phyloP scores from a whole-genome alignment of 2,329 filamentous ascomycete genomes.

The Calonectria hawksworthii region DNA sequence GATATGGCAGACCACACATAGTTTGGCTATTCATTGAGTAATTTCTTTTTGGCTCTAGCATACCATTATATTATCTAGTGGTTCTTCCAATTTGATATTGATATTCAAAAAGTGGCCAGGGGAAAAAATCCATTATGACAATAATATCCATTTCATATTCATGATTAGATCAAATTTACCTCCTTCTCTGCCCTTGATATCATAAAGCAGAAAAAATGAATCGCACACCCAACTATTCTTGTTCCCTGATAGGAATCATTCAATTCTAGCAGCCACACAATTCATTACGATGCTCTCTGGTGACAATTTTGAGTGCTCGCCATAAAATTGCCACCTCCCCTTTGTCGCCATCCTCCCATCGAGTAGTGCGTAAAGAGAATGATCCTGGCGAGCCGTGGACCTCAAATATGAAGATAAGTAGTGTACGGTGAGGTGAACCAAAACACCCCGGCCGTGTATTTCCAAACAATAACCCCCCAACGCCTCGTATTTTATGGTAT shows the following conservation, averaged over 20 bases:
- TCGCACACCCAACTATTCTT: background rate
- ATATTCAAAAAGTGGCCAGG: background rate
- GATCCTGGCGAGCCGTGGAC: background rate
- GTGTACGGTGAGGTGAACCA: background rate
- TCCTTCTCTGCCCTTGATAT: too few species aligned
- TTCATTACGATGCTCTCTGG: background rate
- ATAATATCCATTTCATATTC: background rate
- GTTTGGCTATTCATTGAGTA: too few species aligned
- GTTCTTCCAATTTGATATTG: background rate
- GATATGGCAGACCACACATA: too few species aligned
- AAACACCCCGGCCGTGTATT: constrained; percentile 4
- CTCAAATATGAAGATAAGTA: background rate
- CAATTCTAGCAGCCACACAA: background rate
- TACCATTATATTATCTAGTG: too few species aligned
- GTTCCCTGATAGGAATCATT: background rate
- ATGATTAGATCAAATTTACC: background rate
- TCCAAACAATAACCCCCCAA: constrained; percentile 30
- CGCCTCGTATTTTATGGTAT: constrained; percentile 50
- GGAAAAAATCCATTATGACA: background rate
- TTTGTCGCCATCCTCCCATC: background rate
- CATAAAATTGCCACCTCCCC: background rate
- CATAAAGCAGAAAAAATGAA: background rate
- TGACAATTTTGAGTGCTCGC: background rate
- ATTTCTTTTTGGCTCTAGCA: too few species aligned
- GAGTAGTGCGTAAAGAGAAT: background rate